A percentile compares a stretch with the other conserved stretches of the same genome.
phyloP scores from a whole-genome alignment of 768 basidiomycete genomes.

The Hemileccinum impolitum region DNA sequence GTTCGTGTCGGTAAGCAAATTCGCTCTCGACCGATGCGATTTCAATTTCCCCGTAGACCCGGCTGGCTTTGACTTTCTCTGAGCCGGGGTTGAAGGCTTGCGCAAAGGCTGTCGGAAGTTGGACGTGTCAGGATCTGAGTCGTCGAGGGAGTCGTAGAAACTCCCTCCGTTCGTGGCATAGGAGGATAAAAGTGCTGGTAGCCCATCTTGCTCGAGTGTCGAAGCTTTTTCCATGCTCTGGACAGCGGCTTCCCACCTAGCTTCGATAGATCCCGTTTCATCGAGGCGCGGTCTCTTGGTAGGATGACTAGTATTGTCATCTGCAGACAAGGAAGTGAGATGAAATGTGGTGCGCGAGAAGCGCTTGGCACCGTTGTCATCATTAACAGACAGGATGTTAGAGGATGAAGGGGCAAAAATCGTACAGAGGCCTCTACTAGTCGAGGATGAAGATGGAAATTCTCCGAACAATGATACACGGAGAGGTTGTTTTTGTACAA shows the following conservation, averaged over 20 bases:
- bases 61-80: conserved; percentile 7
- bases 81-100: neutral
- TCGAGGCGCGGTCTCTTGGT: conserved; percentile 44
- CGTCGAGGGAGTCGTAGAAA: conserved; percentile 27
- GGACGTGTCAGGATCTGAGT: conserved; percentile 20
- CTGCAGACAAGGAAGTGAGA: conserved; percentile 5
- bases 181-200: conserved; percentile 40
- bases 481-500: conserved; percentile 27
- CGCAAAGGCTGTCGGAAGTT: conserved; percentile 4
- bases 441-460: conserved; percentile 24
- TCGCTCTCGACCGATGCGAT: conserved; percentile 16
- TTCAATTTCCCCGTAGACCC: conserved; percentile 15
- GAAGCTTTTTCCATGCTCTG: conserved; percentile 42
- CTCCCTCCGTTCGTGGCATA: conserved; percentile 21
- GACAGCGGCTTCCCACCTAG: conserved; percentile 48
- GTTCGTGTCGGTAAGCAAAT: conserved; percentile 12
- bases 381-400: conserved; percentile 41
- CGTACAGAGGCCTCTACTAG: conserved; percentile 22
- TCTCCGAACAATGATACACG: conserved; percentile 32
- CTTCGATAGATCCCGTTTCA: conserved; percentile 24
- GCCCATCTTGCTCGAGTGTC: conserved; percentile 44
- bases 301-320: conserved; percentile 32
- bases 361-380: conserved; percentile 35
- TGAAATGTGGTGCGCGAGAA: conserved; percentile 42
- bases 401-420: conserved; percentile 33